Conservation (phyloP, 371 early-diverging fungal species). For the Mortierella sp. region DNA sequence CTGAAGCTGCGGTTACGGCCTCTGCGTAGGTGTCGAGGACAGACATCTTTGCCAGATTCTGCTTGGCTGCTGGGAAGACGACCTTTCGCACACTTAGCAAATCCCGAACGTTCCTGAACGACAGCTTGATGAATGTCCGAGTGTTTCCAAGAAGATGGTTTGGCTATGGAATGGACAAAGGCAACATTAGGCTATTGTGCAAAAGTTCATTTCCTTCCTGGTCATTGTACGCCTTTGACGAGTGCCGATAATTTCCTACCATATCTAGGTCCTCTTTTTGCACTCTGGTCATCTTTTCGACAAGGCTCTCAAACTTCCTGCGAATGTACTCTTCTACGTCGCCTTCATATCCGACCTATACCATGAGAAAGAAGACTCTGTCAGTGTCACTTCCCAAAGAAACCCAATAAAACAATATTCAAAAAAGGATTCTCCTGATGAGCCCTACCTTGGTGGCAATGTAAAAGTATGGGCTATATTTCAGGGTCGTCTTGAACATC, state of each 20-base stretch:
- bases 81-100: conserved; percentile 82
- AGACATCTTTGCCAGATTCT: conserved; percentile 77
- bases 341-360: conserved; percentile 59
- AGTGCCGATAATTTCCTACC: conserved; percentile 61
- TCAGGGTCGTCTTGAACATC: conserved; percentile 89
- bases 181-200: not conserved
- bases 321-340: conserved; percentile 93
- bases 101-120: conserved; percentile 87
- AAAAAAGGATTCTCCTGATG: not conserved
- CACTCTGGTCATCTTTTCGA: conserved; percentile 75
- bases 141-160: conserved; percentile 91
- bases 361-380: not conserved
- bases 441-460: conserved; percentile 81
- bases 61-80: conserved; percentile 75
- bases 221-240: not conserved
- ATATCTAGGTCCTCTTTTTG: conserved; percentile 90
- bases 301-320: conserved; percentile 75
- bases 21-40: conserved; percentile 73
- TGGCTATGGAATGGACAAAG: conserved; percentile 62
- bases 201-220: not conserved
- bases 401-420: not conserved
- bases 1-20: conserved; percentile 60
- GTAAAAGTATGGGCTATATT: conserved; percentile 93
- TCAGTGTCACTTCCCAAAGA: not conserved
- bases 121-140: conserved; percentile 82